These are phyloP conservation scores for Termitomyces sp. DNA, from an alignment of 768 basidiomycete genomes.

Conservation along the genomic window DNA sequence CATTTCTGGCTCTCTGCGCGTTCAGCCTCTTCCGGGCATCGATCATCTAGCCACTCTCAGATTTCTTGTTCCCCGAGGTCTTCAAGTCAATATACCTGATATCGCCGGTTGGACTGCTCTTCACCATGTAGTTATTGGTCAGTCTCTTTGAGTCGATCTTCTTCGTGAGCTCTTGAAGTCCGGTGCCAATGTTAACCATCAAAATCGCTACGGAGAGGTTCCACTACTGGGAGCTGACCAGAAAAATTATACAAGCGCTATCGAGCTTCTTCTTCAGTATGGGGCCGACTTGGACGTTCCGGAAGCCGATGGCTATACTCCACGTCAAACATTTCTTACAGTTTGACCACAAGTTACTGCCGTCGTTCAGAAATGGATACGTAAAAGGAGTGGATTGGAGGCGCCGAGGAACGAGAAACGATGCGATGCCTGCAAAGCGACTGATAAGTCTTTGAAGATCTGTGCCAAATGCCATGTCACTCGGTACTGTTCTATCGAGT, in stretches of 20 bases:
- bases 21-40: not conserved
- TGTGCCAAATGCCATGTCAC: slow-evolving; percentile 41
- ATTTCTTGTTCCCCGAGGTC: slow-evolving; percentile 35
- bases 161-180: slow-evolving; percentile 33
- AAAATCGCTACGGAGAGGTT: slow-evolving; percentile 43
- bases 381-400: slow-evolving; percentile 38
- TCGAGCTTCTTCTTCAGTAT: slow-evolving; percentile 45
- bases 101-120: slow-evolving; percentile 46
- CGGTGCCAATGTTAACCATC: slow-evolving; percentile 45
- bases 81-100: slow-evolving; percentile 35
- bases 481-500: slow-evolving; percentile 49
- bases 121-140: slow-evolving; percentile 35
- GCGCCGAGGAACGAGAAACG: slow-evolving; percentile 36
- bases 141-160: slow-evolving; percentile 22
- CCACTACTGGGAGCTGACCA: slow-evolving; percentile 31
- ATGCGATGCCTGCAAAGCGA: slow-evolving; percentile 34
- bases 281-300: slow-evolving; percentile 38
- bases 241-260: slow-evolving; percentile 20
- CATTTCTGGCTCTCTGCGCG: slow-evolving; percentile 35
- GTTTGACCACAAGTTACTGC: slow-evolving; percentile 43
- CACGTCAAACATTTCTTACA: slow-evolving; percentile 21
- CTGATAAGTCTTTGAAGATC: slow-evolving; percentile 27
- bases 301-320: slow-evolving; percentile 32
- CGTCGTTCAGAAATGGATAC: slow-evolving; percentile 38
- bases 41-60: slow-evolving; percentile 1